Evolutionary conservation across 768 basidiomycete genomes (phyloP).

Genomic region (Boletus bicolor): DNA sequence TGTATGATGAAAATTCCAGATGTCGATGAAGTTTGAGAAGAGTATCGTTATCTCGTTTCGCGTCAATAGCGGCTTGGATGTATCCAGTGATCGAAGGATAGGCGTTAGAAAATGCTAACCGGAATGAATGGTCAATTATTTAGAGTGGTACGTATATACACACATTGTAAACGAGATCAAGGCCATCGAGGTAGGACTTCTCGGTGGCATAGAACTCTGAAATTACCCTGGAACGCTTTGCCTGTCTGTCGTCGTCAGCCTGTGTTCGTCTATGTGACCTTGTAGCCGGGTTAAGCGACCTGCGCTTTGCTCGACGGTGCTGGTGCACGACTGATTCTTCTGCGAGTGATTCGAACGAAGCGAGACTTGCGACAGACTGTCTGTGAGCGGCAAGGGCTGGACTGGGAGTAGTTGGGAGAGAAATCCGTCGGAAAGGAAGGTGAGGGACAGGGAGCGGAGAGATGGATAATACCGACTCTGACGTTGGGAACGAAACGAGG

Average conservation of each 20-base stretch:
- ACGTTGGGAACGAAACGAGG: conserved; percentile 33
- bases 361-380: conserved; percentile 65
- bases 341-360: conserved; percentile 69
- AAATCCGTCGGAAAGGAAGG: conserved; percentile 63
- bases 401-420: conserved; percentile 52
- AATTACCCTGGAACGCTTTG: conserved; percentile 67
- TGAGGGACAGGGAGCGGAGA: conserved; percentile 41
- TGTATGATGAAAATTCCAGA: conserved; percentile 83
- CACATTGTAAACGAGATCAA: conserved; percentile 81
- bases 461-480: conserved; percentile 20
- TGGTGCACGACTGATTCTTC: conserved; percentile 39
- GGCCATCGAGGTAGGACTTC: conserved; percentile 73
- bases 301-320: conserved; percentile 35
- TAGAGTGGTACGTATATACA: conserved; percentile 23
- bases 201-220: conserved; percentile 82
- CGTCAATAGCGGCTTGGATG: conserved; percentile 62
- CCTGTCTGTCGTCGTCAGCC: conserved; percentile 45
- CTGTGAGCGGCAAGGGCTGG: conserved; percentile 41
- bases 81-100: conserved; percentile 72
- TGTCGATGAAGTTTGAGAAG: conserved; percentile 89
- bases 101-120: conserved; percentile 79
- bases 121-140: conserved; percentile 1
- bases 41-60: conserved; percentile 66
- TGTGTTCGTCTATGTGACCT: conserved; percentile 34
- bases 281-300: conserved; percentile 29